Percentiles rank a stretch among this genome's conserved stretches.
phyloP scores from a whole-genome alignment of 1,284 basidiomycete genomes.

The Ustilago bromivora region DNA sequence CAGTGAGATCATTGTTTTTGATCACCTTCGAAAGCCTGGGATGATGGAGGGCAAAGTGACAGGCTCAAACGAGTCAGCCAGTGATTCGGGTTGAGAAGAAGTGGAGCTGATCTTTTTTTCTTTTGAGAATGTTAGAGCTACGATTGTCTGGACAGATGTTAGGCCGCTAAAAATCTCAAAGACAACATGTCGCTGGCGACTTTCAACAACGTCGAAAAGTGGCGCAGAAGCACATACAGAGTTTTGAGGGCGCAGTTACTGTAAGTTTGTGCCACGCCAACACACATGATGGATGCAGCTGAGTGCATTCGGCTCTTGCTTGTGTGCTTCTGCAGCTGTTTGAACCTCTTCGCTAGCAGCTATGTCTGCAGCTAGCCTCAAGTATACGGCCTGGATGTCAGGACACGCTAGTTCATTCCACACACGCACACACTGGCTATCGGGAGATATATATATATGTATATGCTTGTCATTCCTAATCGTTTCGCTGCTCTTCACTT shows the following conservation, averaged over 20 bases:
- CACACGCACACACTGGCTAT: no score
- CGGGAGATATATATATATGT: no score
- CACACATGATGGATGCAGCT: not conserved
- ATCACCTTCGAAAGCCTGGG: no score
- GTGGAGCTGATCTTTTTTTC: not conserved
- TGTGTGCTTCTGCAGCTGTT: not conserved
- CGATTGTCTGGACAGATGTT: not conserved
- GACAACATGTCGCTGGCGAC: not conserved
- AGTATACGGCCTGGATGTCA: not conserved
- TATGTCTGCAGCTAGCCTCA: not conserved
- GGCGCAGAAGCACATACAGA: conserved; percentile 1
- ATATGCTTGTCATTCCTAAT: no score
- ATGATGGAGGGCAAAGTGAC: not conserved
- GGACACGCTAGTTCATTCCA: not conserved
- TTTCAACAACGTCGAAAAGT: not conserved
- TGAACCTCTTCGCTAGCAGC: not conserved
- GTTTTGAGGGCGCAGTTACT: not conserved
- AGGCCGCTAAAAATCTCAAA: not conserved
- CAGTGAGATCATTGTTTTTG: no score
- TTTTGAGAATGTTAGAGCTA: not conserved
- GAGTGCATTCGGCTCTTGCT: not conserved
- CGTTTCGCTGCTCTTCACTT: no score
- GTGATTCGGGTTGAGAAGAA: not conserved
- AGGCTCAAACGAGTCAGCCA: no score
- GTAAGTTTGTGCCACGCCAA: not conserved